phyloP scores from a whole-genome alignment of 257 asterid species.

The Verbascum thapsus region DNA sequence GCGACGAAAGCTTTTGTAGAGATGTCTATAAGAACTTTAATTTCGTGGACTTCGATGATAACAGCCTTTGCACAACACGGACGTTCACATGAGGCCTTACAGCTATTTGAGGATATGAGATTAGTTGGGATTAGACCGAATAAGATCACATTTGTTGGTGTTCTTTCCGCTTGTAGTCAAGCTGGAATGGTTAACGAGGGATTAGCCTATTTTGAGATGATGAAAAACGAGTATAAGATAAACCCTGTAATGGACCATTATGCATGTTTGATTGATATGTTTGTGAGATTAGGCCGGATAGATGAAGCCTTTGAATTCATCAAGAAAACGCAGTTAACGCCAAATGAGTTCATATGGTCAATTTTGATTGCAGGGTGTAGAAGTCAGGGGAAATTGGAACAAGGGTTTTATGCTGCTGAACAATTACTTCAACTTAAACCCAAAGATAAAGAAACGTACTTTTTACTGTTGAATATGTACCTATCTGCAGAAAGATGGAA shows the following conservation, averaged over 20 bases:
- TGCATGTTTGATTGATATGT: constrained; percentile 77
- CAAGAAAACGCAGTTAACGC: constrained; percentile 45
- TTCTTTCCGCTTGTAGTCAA: constrained; percentile 90
- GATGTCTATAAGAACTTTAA: constrained; percentile 72
- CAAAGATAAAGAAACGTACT: constrained; percentile 64
- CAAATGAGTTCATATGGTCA: constrained; percentile 85
- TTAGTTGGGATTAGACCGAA: constrained; percentile 79
- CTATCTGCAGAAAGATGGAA: constrained; percentile 68
- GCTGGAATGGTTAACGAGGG: constrained; percentile 82
- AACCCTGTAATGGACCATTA: constrained; percentile 81
- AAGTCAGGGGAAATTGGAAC: constrained; percentile 72
- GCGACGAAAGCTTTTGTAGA: constrained; percentile 82
- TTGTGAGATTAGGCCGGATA: constrained; percentile 69
- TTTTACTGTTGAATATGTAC: constrained; percentile 68
- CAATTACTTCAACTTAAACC: constrained; percentile 72
- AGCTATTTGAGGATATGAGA: constrained; percentile 87
- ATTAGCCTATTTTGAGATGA: constrained; percentile 64
- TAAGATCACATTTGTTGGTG: constrained; percentile 77
- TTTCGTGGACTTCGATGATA: constrained; percentile 93
- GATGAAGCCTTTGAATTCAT: constrained; percentile 79
- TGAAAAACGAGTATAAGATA: constrained; percentile 65
- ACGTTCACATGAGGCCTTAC: constrained; percentile 56
- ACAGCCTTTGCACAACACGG: constrained; percentile 78
- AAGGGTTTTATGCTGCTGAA: constrained; percentile 74
- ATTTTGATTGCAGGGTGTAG: constrained; percentile 77